Evolutionary conservation across 305 asterid genomes (phyloP).

Genomic region (Withania somnifera): DNA sequence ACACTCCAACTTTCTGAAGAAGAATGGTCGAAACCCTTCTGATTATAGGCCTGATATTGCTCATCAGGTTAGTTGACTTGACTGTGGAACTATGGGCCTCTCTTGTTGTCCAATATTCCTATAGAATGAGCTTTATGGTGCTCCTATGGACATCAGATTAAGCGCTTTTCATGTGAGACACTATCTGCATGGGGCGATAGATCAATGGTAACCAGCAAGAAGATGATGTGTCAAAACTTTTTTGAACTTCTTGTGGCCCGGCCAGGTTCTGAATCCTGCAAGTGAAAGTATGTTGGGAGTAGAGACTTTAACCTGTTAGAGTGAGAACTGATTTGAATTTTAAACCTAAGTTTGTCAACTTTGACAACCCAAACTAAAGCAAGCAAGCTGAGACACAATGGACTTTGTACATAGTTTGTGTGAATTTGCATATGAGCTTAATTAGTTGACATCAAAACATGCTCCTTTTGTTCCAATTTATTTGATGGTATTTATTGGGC

Average conservation of each 20-base stretch:
- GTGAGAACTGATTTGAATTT: background rate
- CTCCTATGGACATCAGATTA: background rate
- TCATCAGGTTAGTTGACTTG: conserved; percentile 52
- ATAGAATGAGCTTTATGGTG: background rate
- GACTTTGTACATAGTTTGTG: background rate
- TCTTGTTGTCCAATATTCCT: background rate
- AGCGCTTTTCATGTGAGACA: background rate
- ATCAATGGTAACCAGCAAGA: background rate
- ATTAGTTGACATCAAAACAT: background rate
- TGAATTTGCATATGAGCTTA: background rate
- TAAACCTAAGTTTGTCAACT: background rate
- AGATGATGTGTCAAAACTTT: background rate
- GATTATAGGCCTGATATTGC: conserved; percentile 91
- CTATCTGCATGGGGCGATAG: background rate
- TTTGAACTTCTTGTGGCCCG: background rate
- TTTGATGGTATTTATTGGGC: background rate
- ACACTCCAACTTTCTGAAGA: conserved; percentile 46
- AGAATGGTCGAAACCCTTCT: conserved; percentile 58
- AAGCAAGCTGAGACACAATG: background rate
- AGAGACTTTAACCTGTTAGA: background rate
- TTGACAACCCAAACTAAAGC: background rate
- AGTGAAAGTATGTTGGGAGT: background rate
- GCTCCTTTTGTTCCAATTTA: background rate
- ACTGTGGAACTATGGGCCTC: background rate
- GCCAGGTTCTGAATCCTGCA: background rate